Base-by-base conservation (phyloP, 2,329 filamentous ascomycete species). In the Talaromyces sp. region DNA sequence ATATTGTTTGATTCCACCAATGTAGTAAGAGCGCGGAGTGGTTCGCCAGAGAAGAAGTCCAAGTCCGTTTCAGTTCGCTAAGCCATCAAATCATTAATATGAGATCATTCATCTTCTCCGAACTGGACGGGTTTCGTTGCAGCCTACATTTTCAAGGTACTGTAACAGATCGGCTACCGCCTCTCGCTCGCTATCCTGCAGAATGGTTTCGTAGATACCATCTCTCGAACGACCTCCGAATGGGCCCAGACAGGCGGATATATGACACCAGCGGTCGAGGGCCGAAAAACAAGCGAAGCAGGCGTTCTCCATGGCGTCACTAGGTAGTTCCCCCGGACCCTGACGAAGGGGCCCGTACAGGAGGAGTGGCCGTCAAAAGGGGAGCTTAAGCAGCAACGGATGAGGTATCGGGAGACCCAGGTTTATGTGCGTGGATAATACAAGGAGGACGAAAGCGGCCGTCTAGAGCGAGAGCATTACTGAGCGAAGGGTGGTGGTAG, bases 1-100 rank as follows among this genome's bases (percentile, higher is more conserved):
- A 99, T 92, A 78, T 99, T 99, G 75, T 97, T 92, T 59, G 94
- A 99, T 74, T 96, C 99, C 59, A 99, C 94, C 25, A 99, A 84
- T 11, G 93, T 99, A 76, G 91, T 97, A 58, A 99, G 80, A 46
- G 94, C 93, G 75, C 89, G 89, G 59, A 99, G 85, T 46, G 94
- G 94, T 70, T 97, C 92, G 75, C 94, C 94, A 37, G 89, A 88
- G 77, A 99, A 99, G 84, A 99, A 99, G 75, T 99, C 93, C 84
- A 99, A 97, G 75, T 99, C 93, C 68, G 92, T 97, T 75, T 99
- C 94, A 71, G 87, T 89, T 71, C 94, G 88, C 94, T 97, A 73
- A 31, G 13, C 3, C 19, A 22, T n/a, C 17, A n/a, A 40, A 11
- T 22, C 52, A 21, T 57, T 31, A 53, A 39, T 33, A 43, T 25